Evolutionary conservation across 2,329 filamentous ascomycete genomes (phyloP), one percentile per base, ranked within the genome.

Genomic region (Ceratocystis papillata): DNA sequence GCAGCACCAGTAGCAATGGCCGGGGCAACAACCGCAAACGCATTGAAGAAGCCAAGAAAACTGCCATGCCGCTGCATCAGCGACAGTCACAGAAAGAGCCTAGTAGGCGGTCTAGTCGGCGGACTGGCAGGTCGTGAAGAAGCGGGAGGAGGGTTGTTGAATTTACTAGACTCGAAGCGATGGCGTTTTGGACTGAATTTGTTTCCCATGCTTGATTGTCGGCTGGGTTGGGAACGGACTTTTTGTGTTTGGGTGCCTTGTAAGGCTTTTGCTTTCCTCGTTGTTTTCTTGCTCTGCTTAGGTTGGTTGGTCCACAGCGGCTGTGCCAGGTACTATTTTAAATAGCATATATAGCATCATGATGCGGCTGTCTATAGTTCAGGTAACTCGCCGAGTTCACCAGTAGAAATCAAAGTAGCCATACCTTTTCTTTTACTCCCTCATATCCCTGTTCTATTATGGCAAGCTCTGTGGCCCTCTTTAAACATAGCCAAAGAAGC

Each of bases 11-110:
- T 12, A 48, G 60, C 41, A 45, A 44, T 25, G 64, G 44, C 57
- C 22, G 46, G 6, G 46, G 62, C 44, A 64, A 25, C 15, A 61
- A 45, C 33, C 63, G 66, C 37, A 67, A 67, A 41, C 45, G 53
- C 15, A 67, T 67, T 33, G 66, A 67, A 50, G 66, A 67, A 20
- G 57, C 63, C n/a, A 67, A 67, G 66, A 67, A 67, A 60, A 65
- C 63, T n/a, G 66, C 66, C 7, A 65, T 63, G 60, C 66, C 66
- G n/a, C 53, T 67, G 59, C 66, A 67, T 50, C 57, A 65, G 17
- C 37, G 66, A 15, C 63, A 65, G 17, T 64, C 66, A 1, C 63
- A 65, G 44, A 67, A 67, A 37, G 66, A 67, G 20, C 57, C 62
- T 3, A 59, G 57, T 17, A 45, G 64, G 62, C 59, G 64, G 45